phyloP scores from a whole-genome alignment of 2,329 filamentous ascomycete genomes.

The Coniochaeta ligniaria region DNA sequence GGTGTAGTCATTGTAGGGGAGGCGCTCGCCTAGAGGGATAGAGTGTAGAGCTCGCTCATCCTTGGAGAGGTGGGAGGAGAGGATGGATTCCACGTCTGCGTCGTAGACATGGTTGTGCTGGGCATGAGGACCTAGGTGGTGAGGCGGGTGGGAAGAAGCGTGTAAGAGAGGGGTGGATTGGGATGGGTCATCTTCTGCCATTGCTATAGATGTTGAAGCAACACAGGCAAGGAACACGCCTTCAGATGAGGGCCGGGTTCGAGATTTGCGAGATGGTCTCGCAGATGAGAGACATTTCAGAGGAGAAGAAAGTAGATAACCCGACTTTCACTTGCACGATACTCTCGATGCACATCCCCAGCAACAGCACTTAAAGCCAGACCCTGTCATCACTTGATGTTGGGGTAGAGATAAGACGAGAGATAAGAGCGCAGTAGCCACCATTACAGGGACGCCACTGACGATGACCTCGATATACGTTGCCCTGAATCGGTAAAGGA shows the following conservation, averaged over 20 bases:
- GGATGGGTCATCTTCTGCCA: background rate
- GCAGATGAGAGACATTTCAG: too few relatives aligned
- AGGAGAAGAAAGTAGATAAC: background rate
- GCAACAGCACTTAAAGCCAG: background rate
- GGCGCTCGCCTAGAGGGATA: conserved; percentile 42
- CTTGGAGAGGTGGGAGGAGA: conserved; percentile 28
- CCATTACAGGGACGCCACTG: background rate
- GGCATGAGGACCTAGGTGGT: background rate
- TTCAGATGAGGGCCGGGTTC: too few relatives aligned
- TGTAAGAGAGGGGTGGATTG: background rate
- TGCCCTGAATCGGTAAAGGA: background rate
- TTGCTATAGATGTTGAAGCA: background rate
- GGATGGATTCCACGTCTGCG: conserved; percentile 10
- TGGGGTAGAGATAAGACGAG: background rate
- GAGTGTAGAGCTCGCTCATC: conserved; percentile 11
- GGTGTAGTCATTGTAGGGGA: conserved; percentile 55
- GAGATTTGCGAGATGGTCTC: too few relatives aligned
- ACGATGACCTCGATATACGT: background rate
- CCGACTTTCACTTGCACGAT: background rate
- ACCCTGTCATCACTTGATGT: background rate
- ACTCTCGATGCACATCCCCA: background rate
- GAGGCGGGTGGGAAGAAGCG: background rate
- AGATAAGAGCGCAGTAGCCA: background rate
- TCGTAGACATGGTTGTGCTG: conserved; percentile 2
- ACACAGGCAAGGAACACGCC: background rate